Evolutionary conservation across 75 land plant genomes (phyloP), one percentile per base, ranked within the genome.

Genomic region (Sequoiadendron giganteum): DNA sequence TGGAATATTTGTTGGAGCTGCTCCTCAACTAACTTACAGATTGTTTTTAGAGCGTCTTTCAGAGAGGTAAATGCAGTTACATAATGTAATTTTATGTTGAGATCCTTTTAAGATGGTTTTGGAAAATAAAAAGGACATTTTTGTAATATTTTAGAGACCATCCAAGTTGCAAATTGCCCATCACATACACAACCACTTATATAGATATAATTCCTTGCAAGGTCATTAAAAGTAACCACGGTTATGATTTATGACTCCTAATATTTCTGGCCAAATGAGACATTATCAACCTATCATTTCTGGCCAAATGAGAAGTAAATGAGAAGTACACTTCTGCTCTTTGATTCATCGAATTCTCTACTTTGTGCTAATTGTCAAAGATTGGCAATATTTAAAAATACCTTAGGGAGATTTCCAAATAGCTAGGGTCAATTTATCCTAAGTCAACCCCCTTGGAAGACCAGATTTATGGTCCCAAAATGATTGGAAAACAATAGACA

Each of bases 1-100:
- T 84, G 99, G 99, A 85, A 95, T 97, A 11, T 97, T 98, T 91
- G 99, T 98, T 85, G 99, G 99, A 38, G 99, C 99, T 89, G 99
- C 99, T 56, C 99, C 99, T 72, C 99, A 98, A 92, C 92, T 98
- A 39, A 97, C 99, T 1, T 98, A 98, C 85, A 94, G 97, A 18
- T 89, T 94, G 76, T 98, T 98, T 90, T 92, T 98, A 54, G 99
- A 98, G 88, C 93, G 95, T 43, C 99, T 98, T 86, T 90, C 95
- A 38, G 95, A 95, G 85, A 95, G 91, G 99, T 97, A 77, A 90
- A 56, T 85, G 42, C 65, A 85, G 8, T 32, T 55, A 15, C 13
- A 21, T 85, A 85, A 18, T 82, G 84, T 47, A 79, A 21, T 16
- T 40, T 28, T 25, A 79, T 79, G 1, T 82, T 43, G 52, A n/a